phyloP scores from a whole-genome alignment of 257 asterid species.

The Thymus quinquecostatus region DNA sequence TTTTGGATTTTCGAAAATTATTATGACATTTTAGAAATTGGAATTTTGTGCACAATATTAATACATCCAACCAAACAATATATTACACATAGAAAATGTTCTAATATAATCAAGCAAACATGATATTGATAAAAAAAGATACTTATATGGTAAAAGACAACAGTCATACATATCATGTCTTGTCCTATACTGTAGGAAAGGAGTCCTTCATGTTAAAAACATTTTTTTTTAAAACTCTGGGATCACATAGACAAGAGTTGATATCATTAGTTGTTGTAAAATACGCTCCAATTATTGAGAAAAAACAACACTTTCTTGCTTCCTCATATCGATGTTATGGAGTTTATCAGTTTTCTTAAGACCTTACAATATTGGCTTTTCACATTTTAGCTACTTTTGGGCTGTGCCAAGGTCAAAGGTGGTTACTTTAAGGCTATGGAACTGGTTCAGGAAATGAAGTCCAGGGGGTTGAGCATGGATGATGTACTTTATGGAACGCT shows the following conservation, averaged over 20 bases:
- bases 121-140: too few relatives aligned
- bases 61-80: too few relatives aligned
- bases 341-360: constrained; percentile 2
- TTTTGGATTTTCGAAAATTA: too few relatives aligned
- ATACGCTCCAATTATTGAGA: neutral
- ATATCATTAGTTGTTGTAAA: neutral
- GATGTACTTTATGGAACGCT: constrained; percentile 79
- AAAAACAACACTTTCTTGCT: neutral
- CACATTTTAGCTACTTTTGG: constrained; percentile 75
- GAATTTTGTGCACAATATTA: too few relatives aligned
- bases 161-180: too few relatives aligned
- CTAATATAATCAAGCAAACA: too few relatives aligned
- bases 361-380: constrained; percentile 29
- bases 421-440: constrained; percentile 84
- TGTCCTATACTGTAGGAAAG: too few relatives aligned
- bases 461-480: constrained; percentile 76
- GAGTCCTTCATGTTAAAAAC: neutral
- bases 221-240: neutral
- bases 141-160: too few relatives aligned
- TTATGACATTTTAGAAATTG: too few relatives aligned
- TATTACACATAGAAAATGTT: too few relatives aligned
- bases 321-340: constrained; percentile 12
- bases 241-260: neutral
- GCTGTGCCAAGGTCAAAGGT: constrained; percentile 74
- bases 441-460: constrained; percentile 76